Base-by-base conservation (phyloP, 2,329 filamentous ascomycete species). In the Colletotrichum theobromicola region DNA sequence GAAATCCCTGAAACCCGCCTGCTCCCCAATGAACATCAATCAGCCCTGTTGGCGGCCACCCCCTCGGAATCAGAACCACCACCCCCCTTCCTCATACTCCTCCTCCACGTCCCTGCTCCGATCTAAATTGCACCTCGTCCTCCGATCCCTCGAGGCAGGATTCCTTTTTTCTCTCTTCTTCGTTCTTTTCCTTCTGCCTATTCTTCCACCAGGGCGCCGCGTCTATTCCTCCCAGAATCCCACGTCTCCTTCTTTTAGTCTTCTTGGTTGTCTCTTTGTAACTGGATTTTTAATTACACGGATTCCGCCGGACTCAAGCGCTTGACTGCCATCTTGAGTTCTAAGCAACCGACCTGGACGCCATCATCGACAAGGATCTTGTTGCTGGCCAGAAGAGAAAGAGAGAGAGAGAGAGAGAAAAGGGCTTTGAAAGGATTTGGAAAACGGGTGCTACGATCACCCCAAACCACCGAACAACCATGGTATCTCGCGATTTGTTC, bases 401-500 rank as follows among this genome's bases (percentile, higher is more conserved):
- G n/a, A n/a, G n/a, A n/a, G n/a, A n/a, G n/a, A n/a, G n/a, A 18
- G 10, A 21, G 7, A 15, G 30, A 53, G 30, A 18, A 6, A 34
- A 9, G 26, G 58, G n/a, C 15, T 24, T 57, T 37, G 26, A 32
- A 37, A 42, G 37, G 30, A 34, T 57, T 37, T n/a, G 64, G 50
- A 60, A 53, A 50, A 13, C 26, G 67, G 53, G 32, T 57, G 42
- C 42, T n/a, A 58, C 53, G n/a, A 61, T 26, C 26, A 46, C 73
- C 73, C 58, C 50, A 18, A 24, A 30, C 7, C 61, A 34, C 15
- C 50, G 72, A 50, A 46, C 21, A 18, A 50, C 77, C 74, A 79
- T 82, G 79, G 80, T 80, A 71, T 76, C 76, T 67, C 71, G 74
- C 77, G 74, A 80, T 76, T 77, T 85, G 78, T 79, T 82, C 67